Percentiles rank a stretch among this genome's conserved stretches.
phyloP scores from a whole-genome alignment of 345 rosid genomes.

The Arabidopsis arenosa region DNA sequence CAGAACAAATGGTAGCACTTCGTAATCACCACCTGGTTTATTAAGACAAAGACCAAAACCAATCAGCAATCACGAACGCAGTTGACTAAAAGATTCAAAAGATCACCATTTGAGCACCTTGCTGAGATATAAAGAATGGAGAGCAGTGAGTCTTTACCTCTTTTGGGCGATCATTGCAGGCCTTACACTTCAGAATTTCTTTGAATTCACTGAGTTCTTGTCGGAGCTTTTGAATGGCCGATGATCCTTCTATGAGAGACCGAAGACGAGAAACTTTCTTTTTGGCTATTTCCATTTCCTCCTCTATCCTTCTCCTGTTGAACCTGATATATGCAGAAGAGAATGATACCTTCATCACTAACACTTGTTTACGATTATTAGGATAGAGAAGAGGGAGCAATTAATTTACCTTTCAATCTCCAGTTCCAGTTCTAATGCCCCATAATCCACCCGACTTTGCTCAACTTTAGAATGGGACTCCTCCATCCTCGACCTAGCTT shows the following conservation, averaged over 20 bases:
- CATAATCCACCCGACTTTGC: conserved; percentile 55
- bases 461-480: conserved; percentile 69
- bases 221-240: conserved; percentile 68
- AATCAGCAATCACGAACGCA: conserved; percentile 2
- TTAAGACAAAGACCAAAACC: conserved; percentile 6
- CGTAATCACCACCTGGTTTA: conserved; percentile 91
- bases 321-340: conserved; percentile 54
- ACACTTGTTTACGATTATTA: background rate
- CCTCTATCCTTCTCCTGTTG: conserved; percentile 76
- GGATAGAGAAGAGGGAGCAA: background rate
- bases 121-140: conserved; percentile 8
- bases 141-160: conserved; percentile 59
- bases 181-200: conserved; percentile 89
- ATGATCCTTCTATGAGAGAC: conserved; percentile 72
- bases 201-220: conserved; percentile 85
- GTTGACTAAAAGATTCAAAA: background rate
- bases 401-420: conserved; percentile 76
- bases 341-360: conserved; percentile 14
- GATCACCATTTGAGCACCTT: background rate
- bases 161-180: conserved; percentile 84
- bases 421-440: conserved; percentile 64
- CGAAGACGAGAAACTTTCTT: conserved; percentile 68
- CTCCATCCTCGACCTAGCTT: conserved; percentile 68
- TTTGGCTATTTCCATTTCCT: conserved; percentile 69
- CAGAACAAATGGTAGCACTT: conserved; percentile 97